Conservation (phyloP, 805 yeast genomes). For the Hanseniaspora occidentalis region DNA sequence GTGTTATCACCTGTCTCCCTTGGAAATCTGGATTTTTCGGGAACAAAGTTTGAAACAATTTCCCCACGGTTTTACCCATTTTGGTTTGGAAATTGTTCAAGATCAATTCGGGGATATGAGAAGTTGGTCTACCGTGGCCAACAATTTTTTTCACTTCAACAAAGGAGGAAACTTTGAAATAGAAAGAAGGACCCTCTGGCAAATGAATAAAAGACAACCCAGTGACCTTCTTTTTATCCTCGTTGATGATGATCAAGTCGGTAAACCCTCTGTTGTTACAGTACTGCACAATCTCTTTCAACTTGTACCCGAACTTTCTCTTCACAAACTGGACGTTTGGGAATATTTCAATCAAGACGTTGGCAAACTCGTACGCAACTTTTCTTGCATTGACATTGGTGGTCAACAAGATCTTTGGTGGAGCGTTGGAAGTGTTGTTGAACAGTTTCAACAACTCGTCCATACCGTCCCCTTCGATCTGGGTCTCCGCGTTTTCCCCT, state of each 20-base stretch:
- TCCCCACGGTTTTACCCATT: constrained; percentile 86
- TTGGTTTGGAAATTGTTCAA: constrained; percentile 88
- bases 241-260: constrained; percentile 80
- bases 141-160: constrained; percentile 60
- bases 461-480: constrained; percentile 7
- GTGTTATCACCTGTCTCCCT: constrained; percentile 90
- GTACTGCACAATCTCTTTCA: constrained; percentile 77
- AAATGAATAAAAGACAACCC: constrained; percentile 89
- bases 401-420: constrained; percentile 83
- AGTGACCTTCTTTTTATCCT: constrained; percentile 83
- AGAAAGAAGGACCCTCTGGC: constrained; percentile 92
- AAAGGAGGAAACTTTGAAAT: constrained; percentile 72
- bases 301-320: constrained; percentile 69
- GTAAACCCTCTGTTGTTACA: constrained; percentile 79
- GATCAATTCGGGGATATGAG: constrained; percentile 83
- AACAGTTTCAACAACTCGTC: constrained; percentile 21
- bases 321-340: constrained; percentile 83
- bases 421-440: constrained; percentile 50
- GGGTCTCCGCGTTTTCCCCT: too few species aligned
- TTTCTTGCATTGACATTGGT: constrained; percentile 80
- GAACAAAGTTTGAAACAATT: constrained; percentile 81
- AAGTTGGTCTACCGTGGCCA: constrained; percentile 88
- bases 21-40: constrained; percentile 89
- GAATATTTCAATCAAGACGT: constrained; percentile 66
- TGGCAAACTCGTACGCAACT: constrained; percentile 83